Evolutionary conservation across 176 grass and related monocot species (phyloP), one percentile per base, ranked within the genome.

Genomic region (Echinochloa phyllopogon): DNA sequence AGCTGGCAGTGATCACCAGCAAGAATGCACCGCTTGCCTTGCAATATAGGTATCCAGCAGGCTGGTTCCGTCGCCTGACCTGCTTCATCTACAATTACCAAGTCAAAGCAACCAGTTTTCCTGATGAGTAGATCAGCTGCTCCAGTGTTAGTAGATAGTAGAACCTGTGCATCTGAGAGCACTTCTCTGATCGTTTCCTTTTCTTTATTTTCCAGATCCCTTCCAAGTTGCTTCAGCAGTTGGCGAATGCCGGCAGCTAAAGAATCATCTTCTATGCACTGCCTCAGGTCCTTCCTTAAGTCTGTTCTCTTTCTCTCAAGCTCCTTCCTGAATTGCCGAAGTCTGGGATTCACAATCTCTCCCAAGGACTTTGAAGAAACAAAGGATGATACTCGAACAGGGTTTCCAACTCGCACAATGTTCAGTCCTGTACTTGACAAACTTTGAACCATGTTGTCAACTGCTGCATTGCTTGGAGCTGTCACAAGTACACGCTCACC

Each of bases 11-110:
- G 85, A 74, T 95, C 96, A 43, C 91, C 91, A 21, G 93, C 93
- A 70, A 95, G 85, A 86, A 98, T 89, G 78, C 91, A 95, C 5
- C 89, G 93, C 41, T 95, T 98, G 5, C 93, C 96, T 92, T 94
- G 96, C 78, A 98, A 78, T 81, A 98, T 89, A 69, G 96, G 93
- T 82, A 98, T 98, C 96, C 93, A 98, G 76, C 93, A 94, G 21
- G 91, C 91, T 69, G 96, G 93, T 79, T 98, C 96, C 63, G 89
- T 98, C 45, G 87, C 89, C 83, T 95, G 96, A 56, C 91, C 89
- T 60, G 96, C 96, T 88, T 98, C 96, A 74, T 98, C 96, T 77
- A 95, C 83, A 83, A 98, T 85, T 53, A 98, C 93, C 57, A 98
- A 85, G 91, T 94, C 96, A 90, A 95, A 98, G 23, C 63, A 82